phyloP scores from a whole-genome alignment of 345 rosid genomes.

The Acer saccharum region DNA sequence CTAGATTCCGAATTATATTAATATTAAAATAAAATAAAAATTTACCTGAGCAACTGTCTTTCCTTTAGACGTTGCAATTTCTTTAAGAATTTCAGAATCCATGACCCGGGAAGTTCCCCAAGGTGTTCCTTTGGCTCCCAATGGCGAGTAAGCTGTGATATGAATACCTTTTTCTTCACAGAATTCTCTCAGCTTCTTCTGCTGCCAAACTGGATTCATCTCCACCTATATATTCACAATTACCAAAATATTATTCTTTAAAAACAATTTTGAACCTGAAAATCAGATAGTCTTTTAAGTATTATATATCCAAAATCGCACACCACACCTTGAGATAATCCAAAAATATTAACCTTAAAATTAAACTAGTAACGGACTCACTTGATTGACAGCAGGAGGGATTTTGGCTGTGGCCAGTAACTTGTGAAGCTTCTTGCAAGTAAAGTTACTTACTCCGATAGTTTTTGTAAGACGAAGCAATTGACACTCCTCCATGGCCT shows the following conservation, averaged over 20 bases:
- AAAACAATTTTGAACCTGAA: too few species aligned
- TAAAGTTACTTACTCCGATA: constrained; percentile 27
- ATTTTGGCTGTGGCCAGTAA: constrained; percentile 23
- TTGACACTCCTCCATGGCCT: constrained; percentile 28
- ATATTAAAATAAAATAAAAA: not conserved
- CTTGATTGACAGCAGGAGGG: constrained; percentile 28
- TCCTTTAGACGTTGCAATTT: constrained; percentile 31
- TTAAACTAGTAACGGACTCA: not conserved
- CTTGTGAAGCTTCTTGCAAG: constrained; percentile 21
- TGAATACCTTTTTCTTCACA: constrained; percentile 26
- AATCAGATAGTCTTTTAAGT: too few species aligned
- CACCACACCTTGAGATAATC: too few species aligned
- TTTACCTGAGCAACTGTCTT: constrained; percentile 40
- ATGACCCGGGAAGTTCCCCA: constrained; percentile 41
- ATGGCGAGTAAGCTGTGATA: constrained; percentile 37
- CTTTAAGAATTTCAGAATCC: constrained; percentile 31
- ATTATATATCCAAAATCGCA: too few species aligned
- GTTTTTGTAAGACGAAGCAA: constrained; percentile 27
- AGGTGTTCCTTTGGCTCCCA: constrained; percentile 34
- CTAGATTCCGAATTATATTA: too few species aligned
- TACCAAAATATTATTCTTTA: too few species aligned
- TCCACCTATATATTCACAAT: too few species aligned
- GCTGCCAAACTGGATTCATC: too few species aligned
- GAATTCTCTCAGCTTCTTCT: too few species aligned
- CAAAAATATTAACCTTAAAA: too few species aligned